These are phyloP conservation scores for Mortierella sp. DNA, from an alignment of 371 early-diverging fungal species.

Conservation along the genomic window DNA sequence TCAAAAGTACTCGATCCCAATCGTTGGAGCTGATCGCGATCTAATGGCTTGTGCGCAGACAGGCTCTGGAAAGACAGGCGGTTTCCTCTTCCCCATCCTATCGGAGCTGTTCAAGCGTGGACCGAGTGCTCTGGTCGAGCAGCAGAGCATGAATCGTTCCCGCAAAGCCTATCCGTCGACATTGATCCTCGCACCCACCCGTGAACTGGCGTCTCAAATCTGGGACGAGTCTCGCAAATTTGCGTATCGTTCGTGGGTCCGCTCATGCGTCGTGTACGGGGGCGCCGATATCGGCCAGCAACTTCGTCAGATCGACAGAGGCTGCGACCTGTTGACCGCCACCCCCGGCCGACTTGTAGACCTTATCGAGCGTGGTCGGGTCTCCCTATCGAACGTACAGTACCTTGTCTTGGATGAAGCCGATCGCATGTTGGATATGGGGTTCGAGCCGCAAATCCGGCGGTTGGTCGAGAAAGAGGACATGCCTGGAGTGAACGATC, in stretches of 20 bases:
- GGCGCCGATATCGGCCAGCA: conserved; percentile 96
- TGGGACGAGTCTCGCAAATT: conserved; percentile 86
- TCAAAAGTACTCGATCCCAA: conserved; percentile 92
- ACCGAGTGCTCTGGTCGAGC: conserved; percentile 65
- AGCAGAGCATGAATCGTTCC: conserved; percentile 74
- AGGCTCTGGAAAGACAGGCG: conserved; percentile 94
- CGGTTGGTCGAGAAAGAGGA: conserved; percentile 95
- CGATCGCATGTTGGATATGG: conserved; percentile 99
- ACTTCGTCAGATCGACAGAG: conserved; percentile 88
- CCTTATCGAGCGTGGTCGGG: conserved; percentile 90
- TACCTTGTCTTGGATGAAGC: conserved; percentile 99
- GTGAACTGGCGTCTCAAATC: conserved; percentile 98
- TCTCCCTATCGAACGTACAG: conserved; percentile 82
- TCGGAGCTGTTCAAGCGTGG: conserved; percentile 93
- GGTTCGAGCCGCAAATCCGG: conserved; percentile 99
- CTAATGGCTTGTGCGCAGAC: conserved; percentile 95
- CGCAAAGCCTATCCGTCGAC: conserved; percentile 88
- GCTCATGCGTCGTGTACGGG: conserved; percentile 96
- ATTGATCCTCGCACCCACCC: conserved; percentile 96
- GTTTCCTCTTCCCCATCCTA: conserved; percentile 93
- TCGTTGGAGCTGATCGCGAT: conserved; percentile 82
- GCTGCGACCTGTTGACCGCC: conserved; percentile 97
- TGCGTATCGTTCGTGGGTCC: conserved; percentile 91
- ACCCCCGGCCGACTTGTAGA: conserved; percentile 99
- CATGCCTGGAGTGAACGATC: conserved; percentile 86